Evolutionary conservation across 805 yeast species (phyloP), one percentile per base, ranked within the genome.

Genomic region (Saturnispora besseyi): DNA sequence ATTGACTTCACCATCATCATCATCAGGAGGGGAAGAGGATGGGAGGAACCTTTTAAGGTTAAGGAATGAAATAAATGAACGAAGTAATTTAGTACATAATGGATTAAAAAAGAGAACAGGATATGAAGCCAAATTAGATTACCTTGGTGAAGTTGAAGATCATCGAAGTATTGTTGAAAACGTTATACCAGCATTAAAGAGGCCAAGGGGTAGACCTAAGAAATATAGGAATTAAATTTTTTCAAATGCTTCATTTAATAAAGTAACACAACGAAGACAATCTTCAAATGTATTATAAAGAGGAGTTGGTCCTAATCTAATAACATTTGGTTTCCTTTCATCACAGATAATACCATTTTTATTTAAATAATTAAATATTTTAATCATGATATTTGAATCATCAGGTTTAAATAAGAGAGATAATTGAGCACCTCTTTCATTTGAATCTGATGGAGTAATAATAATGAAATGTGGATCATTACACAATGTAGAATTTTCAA

Each of bases 301-400:
- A 0, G 96, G 93, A 3, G 77, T 72, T 7, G 98, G 96, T 0
- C 96, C 91, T n/a, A 90, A 61, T 51, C 97, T 71, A 37, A 91
- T 79, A n/a, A 89, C 97, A 61, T 81, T 81, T 1, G 97, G 97
- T 61, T 87, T 74, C 62, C 98, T 75, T 61, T 90, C 96, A 63
- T 90, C 98, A 51, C 87, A 84, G 24, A 90, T 77, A 1, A 87
- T 78, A 3, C 88, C 96, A 5, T 64, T 55, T 10, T 70, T 59
- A 54, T 70, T 74, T 53, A 90, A 61, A 52, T 70, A 68, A 2
- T 60, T 56, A 51, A 76, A 74, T 2, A 87, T 79, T 22, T 62
- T 59, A 49, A 77, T 82, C 96, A 89, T 88, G 2, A 77, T 65
- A 4, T 64, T 68, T 5, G 68, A 70, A 7, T 65, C 51, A 45